Conservation (phyloP, 2,329 filamentous ascomycete genomes). For the Pleoardoris graminearum region DNA sequence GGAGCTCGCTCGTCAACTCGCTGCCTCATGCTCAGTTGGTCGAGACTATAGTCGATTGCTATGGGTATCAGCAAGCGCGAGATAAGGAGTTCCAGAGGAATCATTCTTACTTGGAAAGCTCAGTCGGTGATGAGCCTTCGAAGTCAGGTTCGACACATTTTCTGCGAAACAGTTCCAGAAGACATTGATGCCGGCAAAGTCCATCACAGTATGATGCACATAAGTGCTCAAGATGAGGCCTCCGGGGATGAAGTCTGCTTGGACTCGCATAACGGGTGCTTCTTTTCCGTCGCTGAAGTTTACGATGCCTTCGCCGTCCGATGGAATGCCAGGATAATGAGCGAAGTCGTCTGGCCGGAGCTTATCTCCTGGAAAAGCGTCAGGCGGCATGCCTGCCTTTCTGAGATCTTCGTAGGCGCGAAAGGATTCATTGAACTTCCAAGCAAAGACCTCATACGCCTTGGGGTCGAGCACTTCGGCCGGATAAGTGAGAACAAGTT, state of each 20-base stretch:
- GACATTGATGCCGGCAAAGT: conserved; percentile 34
- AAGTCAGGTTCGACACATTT: conserved; percentile 24
- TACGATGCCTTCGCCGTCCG: conserved; percentile 34
- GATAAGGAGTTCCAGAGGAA: neutral
- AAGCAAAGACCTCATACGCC: conserved; percentile 23
- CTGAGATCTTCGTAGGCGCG: conserved; percentile 38
- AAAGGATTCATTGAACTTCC: conserved; percentile 27
- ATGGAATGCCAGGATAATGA: conserved; percentile 30
- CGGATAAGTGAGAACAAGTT: conserved; percentile 33
- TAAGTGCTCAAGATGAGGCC: conserved; percentile 42
- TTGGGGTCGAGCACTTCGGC: conserved; percentile 21
- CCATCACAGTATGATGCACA: conserved; percentile 37
- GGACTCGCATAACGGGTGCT: conserved; percentile 35
- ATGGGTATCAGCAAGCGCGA: conserved; percentile 15
- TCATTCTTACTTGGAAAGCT: neutral
- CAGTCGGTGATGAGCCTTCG: conserved; percentile 12
- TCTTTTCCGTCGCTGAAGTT: conserved; percentile 26
- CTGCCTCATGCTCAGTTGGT: conserved; percentile 27
- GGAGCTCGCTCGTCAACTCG: conserved; percentile 27
- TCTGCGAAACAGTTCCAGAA: conserved; percentile 33
- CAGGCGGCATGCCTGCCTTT: conserved; percentile 37
- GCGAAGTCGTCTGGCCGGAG: conserved; percentile 37
- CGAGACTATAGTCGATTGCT: conserved; percentile 24
- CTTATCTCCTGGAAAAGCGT: conserved; percentile 31
- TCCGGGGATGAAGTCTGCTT: conserved; percentile 42